Conservation (phyloP, 2,329 filamentous ascomycete species). For the Bertia moriformis region DNA sequence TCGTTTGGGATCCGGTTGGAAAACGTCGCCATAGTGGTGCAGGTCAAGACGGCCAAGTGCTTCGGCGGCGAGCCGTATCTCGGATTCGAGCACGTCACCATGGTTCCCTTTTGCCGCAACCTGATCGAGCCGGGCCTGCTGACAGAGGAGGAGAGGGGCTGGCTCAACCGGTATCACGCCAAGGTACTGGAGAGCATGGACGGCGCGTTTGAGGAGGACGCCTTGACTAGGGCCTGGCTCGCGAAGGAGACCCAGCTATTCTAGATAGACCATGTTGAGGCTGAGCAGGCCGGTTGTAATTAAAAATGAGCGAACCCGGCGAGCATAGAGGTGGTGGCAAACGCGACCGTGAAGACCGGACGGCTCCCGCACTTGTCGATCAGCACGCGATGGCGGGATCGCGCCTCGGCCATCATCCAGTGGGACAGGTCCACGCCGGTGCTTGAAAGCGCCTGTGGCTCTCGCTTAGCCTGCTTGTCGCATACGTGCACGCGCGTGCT, state of each 20-base stretch:
- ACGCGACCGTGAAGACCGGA: background rate
- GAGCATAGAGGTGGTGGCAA: background rate
- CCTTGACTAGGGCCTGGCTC: constrained; percentile 64
- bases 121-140: constrained; percentile 66
- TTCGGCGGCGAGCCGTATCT: constrained; percentile 92
- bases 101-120: constrained; percentile 88
- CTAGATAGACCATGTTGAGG: constrained; percentile 10
- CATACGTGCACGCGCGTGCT: background rate
- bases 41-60: constrained; percentile 71
- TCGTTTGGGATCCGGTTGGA: constrained; percentile 91
- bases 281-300: background rate
- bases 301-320: background rate
- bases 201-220: constrained; percentile 59
- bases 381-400: background rate
- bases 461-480: background rate
- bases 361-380: background rate
- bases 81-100: constrained; percentile 91
- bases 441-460: background rate
- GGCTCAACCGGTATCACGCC: constrained; percentile 74
- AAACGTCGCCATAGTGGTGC: constrained; percentile 81
- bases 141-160: constrained; percentile 60
- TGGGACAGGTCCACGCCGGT: background rate
- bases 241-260: constrained; percentile 68
- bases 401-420: background rate
- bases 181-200: constrained; percentile 73